Evolutionary conservation across 345 rosid species (phyloP).

Genomic region (Linum lewisii): DNA sequence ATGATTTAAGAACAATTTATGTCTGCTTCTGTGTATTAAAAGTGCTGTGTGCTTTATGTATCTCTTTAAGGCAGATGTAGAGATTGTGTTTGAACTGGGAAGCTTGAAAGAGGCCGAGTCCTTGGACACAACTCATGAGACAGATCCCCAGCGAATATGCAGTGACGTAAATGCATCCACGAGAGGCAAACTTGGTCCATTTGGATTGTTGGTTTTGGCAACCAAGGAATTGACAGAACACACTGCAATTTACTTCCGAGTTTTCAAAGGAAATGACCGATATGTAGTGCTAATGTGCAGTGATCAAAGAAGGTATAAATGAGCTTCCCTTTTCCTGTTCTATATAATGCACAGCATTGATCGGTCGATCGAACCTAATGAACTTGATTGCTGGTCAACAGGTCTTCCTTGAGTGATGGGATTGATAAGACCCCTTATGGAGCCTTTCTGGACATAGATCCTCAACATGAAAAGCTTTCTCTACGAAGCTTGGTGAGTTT

Average conservation of each 20-base stretch:
- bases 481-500: conserved; percentile 26
- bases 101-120: conserved; percentile 23
- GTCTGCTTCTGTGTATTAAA: not conserved
- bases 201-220: conserved; percentile 53
- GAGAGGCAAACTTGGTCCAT: conserved; percentile 44
- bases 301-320: conserved; percentile 2
- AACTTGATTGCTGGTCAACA: conserved; percentile 9
- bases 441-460: conserved; percentile 42
- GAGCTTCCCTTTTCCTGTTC: not conserved
- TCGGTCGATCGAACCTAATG: too few relatives aligned
- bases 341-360: too few relatives aligned
- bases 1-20: too few relatives aligned
- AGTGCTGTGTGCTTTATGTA: not conserved
- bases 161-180: conserved; percentile 23
- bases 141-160: conserved; percentile 37
- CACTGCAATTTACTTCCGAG: conserved; percentile 51
- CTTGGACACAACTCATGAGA: conserved; percentile 15
- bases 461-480: conserved; percentile 29
- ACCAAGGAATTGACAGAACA: conserved; percentile 40
- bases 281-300: conserved; percentile 19
- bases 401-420: conserved; percentile 38
- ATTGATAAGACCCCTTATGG: conserved; percentile 44
- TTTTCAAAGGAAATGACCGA: conserved; percentile 29
- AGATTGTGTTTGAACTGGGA: conserved; percentile 36
- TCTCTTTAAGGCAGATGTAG: conserved; percentile 45